Base-by-base conservation (phyloP, 768 basidiomycete species). In the Exsudoporus frostii region DNA sequence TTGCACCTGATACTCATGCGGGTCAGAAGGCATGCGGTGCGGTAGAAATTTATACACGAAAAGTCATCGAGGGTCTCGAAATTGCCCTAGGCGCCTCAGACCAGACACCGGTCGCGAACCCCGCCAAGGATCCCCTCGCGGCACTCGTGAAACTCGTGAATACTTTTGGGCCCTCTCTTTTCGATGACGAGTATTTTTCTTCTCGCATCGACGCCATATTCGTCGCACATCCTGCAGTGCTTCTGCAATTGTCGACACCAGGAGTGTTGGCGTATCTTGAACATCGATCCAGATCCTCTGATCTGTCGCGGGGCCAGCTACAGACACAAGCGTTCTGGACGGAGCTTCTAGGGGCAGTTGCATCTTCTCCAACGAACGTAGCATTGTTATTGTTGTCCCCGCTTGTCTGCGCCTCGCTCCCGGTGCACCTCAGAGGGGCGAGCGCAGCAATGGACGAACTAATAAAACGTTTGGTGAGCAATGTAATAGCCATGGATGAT, bases 261-360 rank as follows among this genome's bases (percentile, higher is more conserved):
- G 68, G 85, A 0, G 65, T 86, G 5, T 66, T 81, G 3, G 69
- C 76, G 0, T 89, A 88, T 56, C 71, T 90, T 24, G 47, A n/a
- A 24, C 43, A 62, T 17, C 62, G 67, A 34, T 57, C 56, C 22
- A 42, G 19, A 32, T 58, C 45, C 5, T 39, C 55, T 19, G 53
- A 54, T 29, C 39, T 13, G 13, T 30, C 50, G 10, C 53, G 32
- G 11, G 60, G 60, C 11, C 34, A 55, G 29, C 11, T 40, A 9
- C 57, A 53, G 24, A 50, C 54, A 7, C 66, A 67, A 36, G 15
- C 32, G 1, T 60, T 62, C 41, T 67, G 66, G 66, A 50, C 48
- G 29, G 49, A 33, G 3, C 67, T 86, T 17, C 73, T 90, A 1
- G 62, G 65, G 1, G 69, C 68, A 10, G 51, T 84, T 11, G 74